Evolutionary conservation across 2,329 filamentous ascomycete genomes (phyloP).

Genomic region (Penicillium vulpinum): DNA sequence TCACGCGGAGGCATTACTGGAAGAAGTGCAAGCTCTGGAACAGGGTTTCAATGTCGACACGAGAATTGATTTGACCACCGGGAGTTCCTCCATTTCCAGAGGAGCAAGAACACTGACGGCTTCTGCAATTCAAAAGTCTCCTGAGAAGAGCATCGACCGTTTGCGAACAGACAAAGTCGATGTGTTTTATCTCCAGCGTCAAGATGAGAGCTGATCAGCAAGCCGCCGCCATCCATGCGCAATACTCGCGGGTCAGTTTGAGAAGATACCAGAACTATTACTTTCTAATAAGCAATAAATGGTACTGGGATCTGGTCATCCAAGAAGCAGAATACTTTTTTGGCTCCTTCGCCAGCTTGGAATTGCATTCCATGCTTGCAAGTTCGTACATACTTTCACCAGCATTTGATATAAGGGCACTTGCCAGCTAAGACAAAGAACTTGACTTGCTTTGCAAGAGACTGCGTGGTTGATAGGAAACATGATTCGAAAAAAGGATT

Average conservation of each 20-base stretch:
- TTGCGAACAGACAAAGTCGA: constrained; percentile 27
- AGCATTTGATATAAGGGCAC: constrained; percentile 24
- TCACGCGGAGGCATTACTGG: constrained; percentile 35
- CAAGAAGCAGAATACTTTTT: too few relatives aligned
- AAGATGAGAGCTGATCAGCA: constrained; percentile 36
- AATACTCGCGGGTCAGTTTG: background rate
- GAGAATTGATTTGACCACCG: constrained; percentile 33
- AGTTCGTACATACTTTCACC: too few relatives aligned
- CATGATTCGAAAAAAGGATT: background rate
- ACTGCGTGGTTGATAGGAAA: background rate
- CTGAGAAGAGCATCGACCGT: background rate
- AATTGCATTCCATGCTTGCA: too few relatives aligned
- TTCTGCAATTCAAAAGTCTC: background rate
- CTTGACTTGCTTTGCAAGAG: constrained; percentile 8
- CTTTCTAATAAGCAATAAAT: too few relatives aligned
- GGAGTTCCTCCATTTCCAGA: background rate
- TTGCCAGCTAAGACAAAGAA: constrained; percentile 25
- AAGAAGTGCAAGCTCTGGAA: constrained; percentile 25
- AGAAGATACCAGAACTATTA: too few relatives aligned
- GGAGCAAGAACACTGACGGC: too few relatives aligned
- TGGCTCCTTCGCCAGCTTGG: too few relatives aligned
- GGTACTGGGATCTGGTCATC: too few relatives aligned
- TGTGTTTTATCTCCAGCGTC: constrained; percentile 40
- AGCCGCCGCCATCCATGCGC: constrained; percentile 29
- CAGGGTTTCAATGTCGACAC: constrained; percentile 31